Base-by-base conservation (phyloP, 2,329 filamentous ascomycete genomes). In the Pyrenophora tritici-repentis region DNA sequence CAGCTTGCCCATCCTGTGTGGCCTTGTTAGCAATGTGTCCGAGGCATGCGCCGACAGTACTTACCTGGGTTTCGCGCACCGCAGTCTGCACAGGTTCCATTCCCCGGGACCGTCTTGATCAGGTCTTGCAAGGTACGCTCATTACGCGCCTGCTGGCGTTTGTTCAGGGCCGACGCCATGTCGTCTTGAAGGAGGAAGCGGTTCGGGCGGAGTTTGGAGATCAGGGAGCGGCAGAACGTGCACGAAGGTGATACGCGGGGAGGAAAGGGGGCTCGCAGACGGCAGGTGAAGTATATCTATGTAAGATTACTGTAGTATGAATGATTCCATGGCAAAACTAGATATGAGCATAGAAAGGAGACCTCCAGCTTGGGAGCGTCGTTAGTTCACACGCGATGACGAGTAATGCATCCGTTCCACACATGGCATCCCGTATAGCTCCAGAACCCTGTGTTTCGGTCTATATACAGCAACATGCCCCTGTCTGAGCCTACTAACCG, bases 61-160 rank as follows among this genome's bases (percentile, higher is more conserved):
- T 67, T 78, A 96, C 91, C 88, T 85, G 94, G 94, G 76, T 97
- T 97, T 73, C 86, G 86, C 55, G 91, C 87, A 71, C 87, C 84
- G 77, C 94, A 99, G 77, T 99, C 94, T 58, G 94, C 94, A 79
- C 94, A 99, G 67, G 86, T 80, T 72, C 94, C 91, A 79, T 99
- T 99, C 52, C 94, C 94, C 7, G 91, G 84, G 8, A 96, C 81
- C 32, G 80, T 85, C 62, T 89, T 89, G 62, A 97, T 87, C 58
- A 99, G 84, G 40, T 97, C 93, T 70, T 97, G 91, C 61, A 99
- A 81, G 48, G 85, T 81, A 72, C 90, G 90, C 80, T 99, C 94
- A 76, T 99, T 97, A 77, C 94, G 92, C 81, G 89, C 91, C 82
- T 97, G 93, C 79, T 97, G 91, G 77, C 94, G 91, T 83, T 97